Evolutionary conservation across 306 rosid species (phyloP).

Genomic region (Myrica gale): DNA sequence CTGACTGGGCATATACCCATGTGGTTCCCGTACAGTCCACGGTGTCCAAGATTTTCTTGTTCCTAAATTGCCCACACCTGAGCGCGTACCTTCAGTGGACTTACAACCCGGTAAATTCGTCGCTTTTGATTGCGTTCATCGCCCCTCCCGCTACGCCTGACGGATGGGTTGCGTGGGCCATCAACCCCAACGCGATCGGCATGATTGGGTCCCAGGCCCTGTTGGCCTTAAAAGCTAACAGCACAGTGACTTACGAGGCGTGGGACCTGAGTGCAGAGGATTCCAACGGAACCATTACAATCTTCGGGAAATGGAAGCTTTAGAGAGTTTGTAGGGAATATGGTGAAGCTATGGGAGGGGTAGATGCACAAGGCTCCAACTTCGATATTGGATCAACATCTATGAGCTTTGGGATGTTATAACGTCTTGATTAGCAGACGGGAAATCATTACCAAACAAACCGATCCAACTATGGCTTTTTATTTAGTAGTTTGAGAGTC

Average conservation of each 20-base stretch:
- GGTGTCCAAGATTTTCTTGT: no score
- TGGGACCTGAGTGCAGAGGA: slow-evolving; percentile 36
- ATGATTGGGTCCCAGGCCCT: slow-evolving; percentile 64
- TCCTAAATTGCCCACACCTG: slow-evolving; percentile 15
- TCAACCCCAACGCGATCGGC: slow-evolving; percentile 49
- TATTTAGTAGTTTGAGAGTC: no score
- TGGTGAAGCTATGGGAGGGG: no score
- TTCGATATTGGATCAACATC: no score
- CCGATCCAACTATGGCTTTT: no score
- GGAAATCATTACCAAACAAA: no score
- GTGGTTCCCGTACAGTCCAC: no score
- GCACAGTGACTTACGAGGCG: slow-evolving; percentile 24
- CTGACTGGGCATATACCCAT: no score
- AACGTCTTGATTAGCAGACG: no score
- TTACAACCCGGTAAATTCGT: slow-evolving; percentile 47
- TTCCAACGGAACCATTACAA: slow-evolving; percentile 10
- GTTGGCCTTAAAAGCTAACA: slow-evolving; percentile 36
- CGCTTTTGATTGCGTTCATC: slow-evolving; percentile 59
- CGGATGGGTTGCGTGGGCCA: slow-evolving; percentile 76
- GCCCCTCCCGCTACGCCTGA: slow-evolving; percentile 30
- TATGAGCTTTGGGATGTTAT: no score
- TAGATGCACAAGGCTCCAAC: no score
- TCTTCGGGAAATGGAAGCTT: slow-evolving; percentile 41
- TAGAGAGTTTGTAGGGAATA: no score
- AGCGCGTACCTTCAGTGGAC: slow-evolving; percentile 46